These are phyloP conservation scores for Sphagnum fallax DNA, from an alignment of 228 moss, liverwort and hornwort species.

Conservation along the genomic window DNA sequence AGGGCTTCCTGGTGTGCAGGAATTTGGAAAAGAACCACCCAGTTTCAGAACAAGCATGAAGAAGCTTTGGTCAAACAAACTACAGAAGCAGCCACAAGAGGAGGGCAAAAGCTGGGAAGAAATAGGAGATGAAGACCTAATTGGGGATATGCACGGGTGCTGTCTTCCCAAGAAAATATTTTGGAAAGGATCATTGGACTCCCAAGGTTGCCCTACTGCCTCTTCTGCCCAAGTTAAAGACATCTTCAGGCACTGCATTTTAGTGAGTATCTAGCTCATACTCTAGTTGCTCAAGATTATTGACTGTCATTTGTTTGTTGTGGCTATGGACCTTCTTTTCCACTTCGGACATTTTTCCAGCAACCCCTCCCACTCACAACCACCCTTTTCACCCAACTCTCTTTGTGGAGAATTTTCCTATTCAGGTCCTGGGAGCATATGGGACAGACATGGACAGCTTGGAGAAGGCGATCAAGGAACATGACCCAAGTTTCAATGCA, in stretches of 20 bases:
- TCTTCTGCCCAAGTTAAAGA: slow-evolving; percentile 40
- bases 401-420: too few species aligned
- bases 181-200: slow-evolving; percentile 65
- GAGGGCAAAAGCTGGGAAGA: slow-evolving; percentile 26
- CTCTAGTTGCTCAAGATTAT: too few species aligned
- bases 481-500: slow-evolving; percentile 37
- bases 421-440: slow-evolving; percentile 57
- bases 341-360: too few species aligned
- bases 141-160: slow-evolving; percentile 5
- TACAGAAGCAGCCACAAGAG: too few species aligned
- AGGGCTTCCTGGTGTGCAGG: too few species aligned
- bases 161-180: slow-evolving; percentile 21
- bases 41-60: too few species aligned
- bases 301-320: too few species aligned
- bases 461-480: slow-evolving; percentile 43
- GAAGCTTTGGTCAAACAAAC: too few species aligned
- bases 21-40: too few species aligned
- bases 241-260: slow-evolving; percentile 41
- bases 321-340: too few species aligned
- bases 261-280: slow-evolving; percentile 10
- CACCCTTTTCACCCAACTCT: too few species aligned
- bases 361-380: too few species aligned
- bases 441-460: slow-evolving; percentile 41
- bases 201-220: slow-evolving; percentile 52
- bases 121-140: slow-evolving; percentile 38